Percentiles rank a stretch among this genome's conserved stretches.
phyloP scores from a whole-genome alignment of 148 eudicot species.

The Amaranthus cruentus region DNA sequence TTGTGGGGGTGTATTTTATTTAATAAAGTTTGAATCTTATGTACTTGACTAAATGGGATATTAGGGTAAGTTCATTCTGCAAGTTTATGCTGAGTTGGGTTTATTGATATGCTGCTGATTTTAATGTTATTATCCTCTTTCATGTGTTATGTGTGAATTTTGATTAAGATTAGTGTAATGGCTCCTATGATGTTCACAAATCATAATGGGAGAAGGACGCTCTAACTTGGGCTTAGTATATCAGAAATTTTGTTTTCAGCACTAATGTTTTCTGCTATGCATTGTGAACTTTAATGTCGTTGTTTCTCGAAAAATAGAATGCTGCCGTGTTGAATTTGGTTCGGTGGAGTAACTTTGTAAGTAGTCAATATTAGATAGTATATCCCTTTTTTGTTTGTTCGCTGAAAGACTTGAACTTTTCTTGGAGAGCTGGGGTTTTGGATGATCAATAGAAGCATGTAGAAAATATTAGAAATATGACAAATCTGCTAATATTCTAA shows the following conservation, averaged over 20 bases:
- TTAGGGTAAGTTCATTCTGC: too few species aligned
- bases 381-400: neutral
- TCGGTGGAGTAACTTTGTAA: neutral
- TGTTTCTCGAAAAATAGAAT: neutral
- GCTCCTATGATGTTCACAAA: neutral
- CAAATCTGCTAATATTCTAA: neutral
- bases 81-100: neutral
- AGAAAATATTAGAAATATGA: neutral
- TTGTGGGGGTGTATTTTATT: too few species aligned
- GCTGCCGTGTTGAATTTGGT: neutral
- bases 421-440: neutral
- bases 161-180: neutral
- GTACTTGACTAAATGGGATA: too few species aligned
- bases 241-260: neutral
- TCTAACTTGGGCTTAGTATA: neutral
- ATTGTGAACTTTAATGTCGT: neutral
- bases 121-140: neutral
- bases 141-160: neutral
- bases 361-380: neutral
- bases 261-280: neutral
- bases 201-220: neutral
- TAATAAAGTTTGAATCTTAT: too few species aligned
- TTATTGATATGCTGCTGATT: too few species aligned
- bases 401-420: neutral
- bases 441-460: neutral